These are phyloP conservation scores for Botrytis aclada DNA, from an alignment of 2,329 filamentous ascomycete genomes.

Conservation along the genomic window DNA sequence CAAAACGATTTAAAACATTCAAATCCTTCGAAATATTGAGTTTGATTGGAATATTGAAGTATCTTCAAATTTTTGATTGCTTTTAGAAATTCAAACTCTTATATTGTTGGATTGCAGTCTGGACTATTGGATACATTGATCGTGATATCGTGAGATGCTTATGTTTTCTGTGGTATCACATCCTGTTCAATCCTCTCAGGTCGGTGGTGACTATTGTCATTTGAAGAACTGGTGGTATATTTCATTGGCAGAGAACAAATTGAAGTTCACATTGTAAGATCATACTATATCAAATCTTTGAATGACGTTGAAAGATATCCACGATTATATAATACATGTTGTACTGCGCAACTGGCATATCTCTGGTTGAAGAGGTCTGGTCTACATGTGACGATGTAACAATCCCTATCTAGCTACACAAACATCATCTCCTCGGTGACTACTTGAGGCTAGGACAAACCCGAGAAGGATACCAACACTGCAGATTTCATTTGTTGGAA, in stretches of 20 bases:
- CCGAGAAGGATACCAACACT: conserved; percentile 1
- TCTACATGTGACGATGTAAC: background rate
- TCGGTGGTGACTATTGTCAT: background rate
- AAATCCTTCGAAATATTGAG: too few species aligned
- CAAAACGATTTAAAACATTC: too few species aligned
- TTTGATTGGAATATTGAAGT: too few species aligned
- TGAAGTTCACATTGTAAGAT: background rate
- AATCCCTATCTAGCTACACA: background rate
- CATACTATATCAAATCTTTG: background rate
- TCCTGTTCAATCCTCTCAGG: background rate
- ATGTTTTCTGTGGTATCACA: background rate
- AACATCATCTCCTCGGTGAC: background rate
- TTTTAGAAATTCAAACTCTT: too few species aligned
- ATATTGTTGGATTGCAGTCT: too few species aligned
- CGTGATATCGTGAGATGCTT: background rate
- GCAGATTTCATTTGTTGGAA: background rate
- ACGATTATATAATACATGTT: background rate
- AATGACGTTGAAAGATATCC: background rate
- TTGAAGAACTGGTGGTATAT: background rate
- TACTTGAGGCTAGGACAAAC: background rate
- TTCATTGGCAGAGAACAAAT: background rate
- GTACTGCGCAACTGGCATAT: background rate
- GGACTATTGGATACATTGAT: too few species aligned
- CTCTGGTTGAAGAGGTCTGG: background rate
- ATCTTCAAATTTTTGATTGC: too few species aligned